A percentile compares a stretch with the other conserved stretches of the same genome.
Evolutionary conservation across 768 basidiomycete genomes (phyloP).

Genomic region (Paxillus rubicundulus): DNA sequence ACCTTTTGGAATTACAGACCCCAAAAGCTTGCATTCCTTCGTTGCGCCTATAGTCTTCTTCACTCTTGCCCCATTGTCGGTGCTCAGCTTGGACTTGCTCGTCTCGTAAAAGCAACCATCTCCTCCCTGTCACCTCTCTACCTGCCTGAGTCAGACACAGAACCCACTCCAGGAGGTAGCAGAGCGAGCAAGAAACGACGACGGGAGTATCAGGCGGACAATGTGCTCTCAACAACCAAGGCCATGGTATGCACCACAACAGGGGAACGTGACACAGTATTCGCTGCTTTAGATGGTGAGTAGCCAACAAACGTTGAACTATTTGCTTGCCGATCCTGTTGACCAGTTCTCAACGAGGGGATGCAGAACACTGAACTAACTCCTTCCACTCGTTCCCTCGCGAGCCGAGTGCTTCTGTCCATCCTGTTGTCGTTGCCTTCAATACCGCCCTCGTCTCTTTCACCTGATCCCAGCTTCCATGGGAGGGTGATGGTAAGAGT

Average conservation of each 20-base stretch:
- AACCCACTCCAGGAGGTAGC: conserved; percentile 19
- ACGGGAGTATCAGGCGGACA: conserved; percentile 73
- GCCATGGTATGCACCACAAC: conserved; percentile 46
- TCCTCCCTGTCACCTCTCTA: conserved; percentile 49
- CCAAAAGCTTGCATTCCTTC: conserved; percentile 45
- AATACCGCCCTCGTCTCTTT: conserved; percentile 53
- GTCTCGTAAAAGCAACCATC: conserved; percentile 55
- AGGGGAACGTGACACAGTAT: conserved; percentile 51
- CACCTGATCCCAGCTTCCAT: conserved; percentile 51
- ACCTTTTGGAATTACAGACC: conserved; percentile 22
- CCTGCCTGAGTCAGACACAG: conserved; percentile 35
- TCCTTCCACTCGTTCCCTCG: conserved; percentile 54
- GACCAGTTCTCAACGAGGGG: conserved; percentile 48
- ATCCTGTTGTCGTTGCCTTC: conserved; percentile 55
- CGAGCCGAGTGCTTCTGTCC: conserved; percentile 56
- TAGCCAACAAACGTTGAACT: not conserved
- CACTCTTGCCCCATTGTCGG: conserved; percentile 43
- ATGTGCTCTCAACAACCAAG: conserved; percentile 54
- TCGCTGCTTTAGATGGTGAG: conserved; percentile 60
- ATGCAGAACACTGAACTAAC: conserved; percentile 52
- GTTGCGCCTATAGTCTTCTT: conserved; percentile 43
- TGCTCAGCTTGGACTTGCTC: conserved; percentile 46
- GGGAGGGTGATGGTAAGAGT: conserved; percentile 43
- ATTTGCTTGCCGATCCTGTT: conserved; percentile 4
- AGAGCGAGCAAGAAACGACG: conserved; percentile 68